Percentiles rank a stretch among this genome's conserved stretches.
These are phyloP conservation scores for Posidonia australis DNA, from an alignment of 106 monocot species.

Conservation along the genomic window DNA sequence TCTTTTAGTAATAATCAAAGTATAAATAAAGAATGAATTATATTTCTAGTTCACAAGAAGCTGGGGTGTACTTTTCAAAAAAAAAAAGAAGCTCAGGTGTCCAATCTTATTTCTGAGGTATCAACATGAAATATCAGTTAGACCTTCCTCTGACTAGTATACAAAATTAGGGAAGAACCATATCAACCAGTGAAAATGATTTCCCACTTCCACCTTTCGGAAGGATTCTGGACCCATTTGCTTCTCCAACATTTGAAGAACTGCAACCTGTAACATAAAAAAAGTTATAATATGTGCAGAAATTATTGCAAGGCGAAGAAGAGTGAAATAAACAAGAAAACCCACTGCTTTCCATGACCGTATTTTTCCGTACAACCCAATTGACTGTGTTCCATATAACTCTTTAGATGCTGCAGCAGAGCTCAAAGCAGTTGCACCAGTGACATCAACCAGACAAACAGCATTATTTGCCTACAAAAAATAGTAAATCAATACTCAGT, in stretches of 20 bases:
- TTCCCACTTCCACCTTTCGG: slow-evolving; percentile 43
- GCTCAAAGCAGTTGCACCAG: slow-evolving; percentile 77
- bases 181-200: too few species aligned
- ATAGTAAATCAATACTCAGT: background rate
- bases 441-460: slow-evolving; percentile 81
- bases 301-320: slow-evolving; percentile 4
- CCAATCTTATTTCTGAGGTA: too few species aligned
- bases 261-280: slow-evolving; percentile 50
- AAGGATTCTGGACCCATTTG: slow-evolving; percentile 99
- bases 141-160: too few species aligned
- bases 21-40: too few species aligned
- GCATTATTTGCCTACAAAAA: slow-evolving; percentile 65
- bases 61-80: too few species aligned
- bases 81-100: too few species aligned
- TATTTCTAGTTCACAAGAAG: too few species aligned
- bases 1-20: too few species aligned
- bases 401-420: slow-evolving; percentile 49
- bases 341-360: slow-evolving; percentile 93
- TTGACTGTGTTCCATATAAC: slow-evolving; percentile 78
- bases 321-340: background rate
- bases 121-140: too few species aligned
- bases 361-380: slow-evolving; percentile 85
- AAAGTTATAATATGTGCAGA: background rate
- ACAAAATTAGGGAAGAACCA: too few species aligned
- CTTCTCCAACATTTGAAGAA: slow-evolving; percentile 98